Evolutionary conservation across 192 early-diverging fungal species (phyloP).

Genomic region (Entomortierella parvispora): DNA sequence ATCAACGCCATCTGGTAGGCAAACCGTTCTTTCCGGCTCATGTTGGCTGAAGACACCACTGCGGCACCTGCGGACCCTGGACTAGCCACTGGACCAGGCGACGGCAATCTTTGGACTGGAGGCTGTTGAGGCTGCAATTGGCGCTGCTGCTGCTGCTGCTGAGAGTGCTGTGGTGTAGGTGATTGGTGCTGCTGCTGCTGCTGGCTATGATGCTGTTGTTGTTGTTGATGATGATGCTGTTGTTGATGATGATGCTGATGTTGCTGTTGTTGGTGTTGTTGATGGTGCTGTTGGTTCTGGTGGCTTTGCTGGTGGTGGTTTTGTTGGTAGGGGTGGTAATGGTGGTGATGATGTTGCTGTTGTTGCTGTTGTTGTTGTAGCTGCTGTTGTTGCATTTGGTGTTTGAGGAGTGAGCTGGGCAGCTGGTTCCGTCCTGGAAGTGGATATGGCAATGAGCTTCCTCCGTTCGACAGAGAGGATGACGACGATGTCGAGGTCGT

Average conservation of each 20-base stretch:
- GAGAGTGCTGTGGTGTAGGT: constrained; percentile 6
- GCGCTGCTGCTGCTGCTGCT: constrained; percentile 20
- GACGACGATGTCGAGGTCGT: constrained; percentile 18
- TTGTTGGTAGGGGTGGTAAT: not conserved
- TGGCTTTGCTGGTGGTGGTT: constrained; percentile 12
- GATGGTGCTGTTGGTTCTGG: constrained; percentile 12
- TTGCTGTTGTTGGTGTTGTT: not conserved
- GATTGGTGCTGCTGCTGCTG: not conserved
- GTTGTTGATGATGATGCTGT: not conserved
- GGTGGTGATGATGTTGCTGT: constrained; percentile 14
- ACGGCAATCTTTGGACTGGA: too few species aligned
- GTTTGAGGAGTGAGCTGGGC: not conserved
- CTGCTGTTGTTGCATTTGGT: constrained; percentile 15
- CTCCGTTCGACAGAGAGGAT: constrained; percentile 14
- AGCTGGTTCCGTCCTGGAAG: not conserved
- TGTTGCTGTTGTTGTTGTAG: constrained; percentile 22
- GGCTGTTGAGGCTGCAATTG: not conserved
- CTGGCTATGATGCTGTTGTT: not conserved
- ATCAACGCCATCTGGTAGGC: constrained; percentile 76
- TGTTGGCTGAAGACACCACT: constrained; percentile 24
- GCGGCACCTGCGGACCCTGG: not conserved
- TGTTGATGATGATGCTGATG: not conserved
- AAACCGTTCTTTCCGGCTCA: constrained; percentile 57
- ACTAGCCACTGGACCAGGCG: too few species aligned
- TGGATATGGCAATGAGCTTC: constrained; percentile 21